Evolutionary conservation across 192 early-diverging fungal species (phyloP), one percentile per base, ranked within the genome.

Genomic region (Backusella morwellensis): DNA sequence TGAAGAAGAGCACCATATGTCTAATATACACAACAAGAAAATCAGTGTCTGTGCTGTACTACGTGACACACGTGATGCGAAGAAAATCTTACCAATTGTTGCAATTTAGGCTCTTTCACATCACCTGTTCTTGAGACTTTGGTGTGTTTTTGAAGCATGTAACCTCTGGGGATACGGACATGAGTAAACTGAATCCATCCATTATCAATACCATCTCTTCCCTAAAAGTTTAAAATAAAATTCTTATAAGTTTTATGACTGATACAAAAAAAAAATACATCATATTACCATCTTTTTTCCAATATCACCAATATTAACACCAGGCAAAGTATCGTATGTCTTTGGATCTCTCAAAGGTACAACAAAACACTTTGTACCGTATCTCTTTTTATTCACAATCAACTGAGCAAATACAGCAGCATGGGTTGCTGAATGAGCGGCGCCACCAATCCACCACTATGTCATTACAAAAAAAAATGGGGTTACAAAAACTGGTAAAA

Each of bases 131-230:
- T 89, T 29, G 88, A 89, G 66, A 97, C 93, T 85, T 95, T 95
- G 76, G 96, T 92, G 80, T 97, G 95, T 87, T 95, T 96, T 93
- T 94, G 94, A 75, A 97, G 86, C 96, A 97, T 96, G 82, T 96
- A 90, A 56, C 90, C 90, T 36, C 95, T 88, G 15, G 96, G 96
- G 26, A 97, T 91, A 73, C 95, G 92, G 59, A 97, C 95, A 78
- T 95, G 87, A 35, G 96, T 96, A 80, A 97, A 95, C 83, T 94
- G 94, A 81, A 97, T 96, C 91, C 92, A 97, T 6, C 94, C 96
- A 77, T 97, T 97, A 83, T 96, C 96, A 68, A 95, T 93, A 80
- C 94, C 94, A 80, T 96, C 94, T 74, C 95, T 92, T 72, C 70
- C 70, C 70, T 72, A 35, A 19, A 70, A 40, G 38, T 42, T 40